Percentiles rank a stretch among this genome's conserved stretches.
Evolutionary conservation across 1,139 yeast species (phyloP).

Genomic region (Pichia norvegensis): DNA sequence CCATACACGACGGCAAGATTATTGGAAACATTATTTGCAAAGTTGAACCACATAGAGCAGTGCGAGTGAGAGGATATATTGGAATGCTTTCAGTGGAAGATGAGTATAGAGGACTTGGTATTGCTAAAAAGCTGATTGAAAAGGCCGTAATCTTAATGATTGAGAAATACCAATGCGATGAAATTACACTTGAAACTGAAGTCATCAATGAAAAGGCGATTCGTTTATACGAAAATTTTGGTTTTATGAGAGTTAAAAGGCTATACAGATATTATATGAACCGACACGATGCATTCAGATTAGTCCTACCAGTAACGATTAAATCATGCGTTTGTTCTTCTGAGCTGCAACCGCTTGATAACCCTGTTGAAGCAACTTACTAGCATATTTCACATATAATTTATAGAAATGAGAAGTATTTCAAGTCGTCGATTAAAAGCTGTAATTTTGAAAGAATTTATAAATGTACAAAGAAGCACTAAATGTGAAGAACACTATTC

Average conservation of each 20-base stretch:
- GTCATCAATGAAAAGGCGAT: constrained; percentile 75
- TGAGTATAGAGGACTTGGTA: constrained; percentile 64
- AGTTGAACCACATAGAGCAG: constrained; percentile 68
- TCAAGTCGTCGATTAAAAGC: not conserved
- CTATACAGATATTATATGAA: constrained; percentile 81
- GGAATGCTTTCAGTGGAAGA: constrained; percentile 91
- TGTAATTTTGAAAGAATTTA: not conserved
- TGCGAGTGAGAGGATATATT: constrained; percentile 75
- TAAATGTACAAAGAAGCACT: not conserved
- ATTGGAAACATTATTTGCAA: constrained; percentile 84
- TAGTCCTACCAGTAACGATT: constrained; percentile 60
- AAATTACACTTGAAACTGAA: constrained; percentile 86
- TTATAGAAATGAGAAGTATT: no score
- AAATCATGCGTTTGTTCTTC: constrained; percentile 35
- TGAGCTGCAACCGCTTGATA: constrained; percentile 7
- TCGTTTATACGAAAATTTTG: constrained; percentile 72
- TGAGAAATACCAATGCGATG: constrained; percentile 58
- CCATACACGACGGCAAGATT: constrained; percentile 35
- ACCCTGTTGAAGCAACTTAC: constrained; percentile 8
- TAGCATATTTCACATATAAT: not conserved
- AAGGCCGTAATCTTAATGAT: constrained; percentile 62
- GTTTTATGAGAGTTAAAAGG: constrained; percentile 75
- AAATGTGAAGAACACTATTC: constrained; percentile 34
- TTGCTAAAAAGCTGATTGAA: constrained; percentile 66
- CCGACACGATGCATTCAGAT: constrained; percentile 85